Evolutionary conservation across 441 rosid genomes (phyloP).

Genomic region (Syzygium malaccense): DNA sequence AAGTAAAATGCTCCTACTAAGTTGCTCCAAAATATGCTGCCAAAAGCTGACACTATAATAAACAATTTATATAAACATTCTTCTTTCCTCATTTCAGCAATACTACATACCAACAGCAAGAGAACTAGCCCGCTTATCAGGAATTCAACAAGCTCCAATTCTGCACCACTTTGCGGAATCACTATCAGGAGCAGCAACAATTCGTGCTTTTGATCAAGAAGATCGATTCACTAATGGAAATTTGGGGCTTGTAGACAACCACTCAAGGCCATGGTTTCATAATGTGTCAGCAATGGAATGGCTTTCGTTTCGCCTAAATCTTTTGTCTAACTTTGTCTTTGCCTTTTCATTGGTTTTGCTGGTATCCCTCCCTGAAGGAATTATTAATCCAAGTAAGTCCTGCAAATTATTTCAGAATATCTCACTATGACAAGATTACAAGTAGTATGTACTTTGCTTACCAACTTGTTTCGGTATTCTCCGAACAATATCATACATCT

Average conservation of each 20-base stretch:
- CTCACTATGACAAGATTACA: background rate
- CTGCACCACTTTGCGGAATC: conserved; percentile 99
- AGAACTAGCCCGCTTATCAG: conserved; percentile 86
- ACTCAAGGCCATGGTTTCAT: conserved; percentile 98
- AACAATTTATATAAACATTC: background rate
- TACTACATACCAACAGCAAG: conserved; percentile 96
- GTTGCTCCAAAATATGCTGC: conserved; percentile 6
- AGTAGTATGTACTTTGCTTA: background rate
- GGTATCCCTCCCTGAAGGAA: conserved; percentile 92
- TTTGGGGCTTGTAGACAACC: conserved; percentile 62
- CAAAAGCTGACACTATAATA: background rate
- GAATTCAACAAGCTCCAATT: conserved; percentile 86
- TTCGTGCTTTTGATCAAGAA: conserved; percentile 83
- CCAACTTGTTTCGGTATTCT: background rate
- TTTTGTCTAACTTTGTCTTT: conserved; percentile 87
- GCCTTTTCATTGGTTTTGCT: conserved; percentile 86
- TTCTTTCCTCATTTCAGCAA: conserved; percentile 33
- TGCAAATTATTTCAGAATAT: background rate
- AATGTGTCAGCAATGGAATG: conserved; percentile 91
- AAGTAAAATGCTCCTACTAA: background rate
- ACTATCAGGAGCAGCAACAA: conserved; percentile 83
- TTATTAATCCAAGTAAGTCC: conserved; percentile 89
- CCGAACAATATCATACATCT: background rate
- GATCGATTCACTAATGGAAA: conserved; percentile 64
- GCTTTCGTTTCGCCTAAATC: conserved; percentile 89